Percentiles rank a stretch among this genome's conserved stretches.
These are phyloP conservation scores for Pythium phragmiticola DNA, from an alignment of 352 stramenopile genomes.

Conservation along the genomic window DNA sequence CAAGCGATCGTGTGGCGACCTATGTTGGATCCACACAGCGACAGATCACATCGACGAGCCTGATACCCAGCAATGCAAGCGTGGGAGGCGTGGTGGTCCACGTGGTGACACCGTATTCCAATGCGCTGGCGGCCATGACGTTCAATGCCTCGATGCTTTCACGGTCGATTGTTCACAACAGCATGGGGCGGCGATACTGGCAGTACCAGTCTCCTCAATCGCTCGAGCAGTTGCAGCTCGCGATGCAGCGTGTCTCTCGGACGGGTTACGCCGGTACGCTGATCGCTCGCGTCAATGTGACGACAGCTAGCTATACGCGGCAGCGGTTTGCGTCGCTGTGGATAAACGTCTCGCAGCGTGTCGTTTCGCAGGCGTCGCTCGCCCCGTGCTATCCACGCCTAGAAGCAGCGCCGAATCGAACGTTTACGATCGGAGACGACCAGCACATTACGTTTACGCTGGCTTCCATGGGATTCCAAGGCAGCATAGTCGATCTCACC, in stretches of 20 bases:
- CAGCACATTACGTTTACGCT: constrained; percentile 42
- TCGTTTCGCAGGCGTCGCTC: constrained; percentile 9
- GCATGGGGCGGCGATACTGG: constrained; percentile 1
- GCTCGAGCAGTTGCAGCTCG: constrained; percentile 5
- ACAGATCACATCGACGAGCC: not conserved
- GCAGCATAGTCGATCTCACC: constrained; percentile 26
- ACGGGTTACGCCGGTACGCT: constrained; percentile 10
- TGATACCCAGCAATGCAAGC: not conserved
- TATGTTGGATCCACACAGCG: constrained; percentile 7
- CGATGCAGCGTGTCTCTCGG: constrained; percentile 6
- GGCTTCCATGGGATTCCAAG: constrained; percentile 31
- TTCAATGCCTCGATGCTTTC: constrained; percentile 11
- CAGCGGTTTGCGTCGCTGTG: constrained; percentile 14
- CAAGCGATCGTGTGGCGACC: constrained; percentile 1
- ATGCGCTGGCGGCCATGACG: not conserved
- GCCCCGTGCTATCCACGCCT: constrained; percentile 3
- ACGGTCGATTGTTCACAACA: constrained; percentile 2
- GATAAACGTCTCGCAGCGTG: constrained; percentile 15
- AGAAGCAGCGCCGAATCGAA: not conserved
- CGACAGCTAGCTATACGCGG: constrained; percentile 6
- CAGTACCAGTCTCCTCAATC: not conserved
- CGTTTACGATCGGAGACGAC: constrained; percentile 40
- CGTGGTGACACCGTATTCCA: constrained; percentile 10
- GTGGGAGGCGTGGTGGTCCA: constrained; percentile 24
- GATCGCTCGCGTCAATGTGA: constrained; percentile 16